A percentile compares a stretch with the other conserved stretches of the same genome.
Conservation (phyloP, 257 asterid species). For the Solanum paucissectum region DNA sequence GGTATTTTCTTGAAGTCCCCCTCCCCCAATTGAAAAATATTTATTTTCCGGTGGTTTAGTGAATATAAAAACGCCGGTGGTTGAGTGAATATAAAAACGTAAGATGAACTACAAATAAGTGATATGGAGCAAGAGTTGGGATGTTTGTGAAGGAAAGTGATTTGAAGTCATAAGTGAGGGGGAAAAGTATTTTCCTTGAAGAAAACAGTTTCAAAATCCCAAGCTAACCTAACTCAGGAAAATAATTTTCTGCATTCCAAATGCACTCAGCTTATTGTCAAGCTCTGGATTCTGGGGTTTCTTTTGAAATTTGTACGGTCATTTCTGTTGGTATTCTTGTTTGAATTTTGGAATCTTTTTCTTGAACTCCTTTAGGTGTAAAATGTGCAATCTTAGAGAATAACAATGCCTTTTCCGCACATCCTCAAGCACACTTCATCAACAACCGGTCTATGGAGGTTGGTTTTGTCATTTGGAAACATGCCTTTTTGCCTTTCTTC, state of each 20-base stretch:
- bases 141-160: too few species aligned
- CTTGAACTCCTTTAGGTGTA: constrained; percentile 33
- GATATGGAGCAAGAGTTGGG: too few species aligned
- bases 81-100: too few species aligned
- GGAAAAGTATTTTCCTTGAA: background rate
- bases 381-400: constrained; percentile 83
- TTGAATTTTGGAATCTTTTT: background rate
- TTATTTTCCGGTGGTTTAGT: too few species aligned
- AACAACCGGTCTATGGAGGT: constrained; percentile 97
- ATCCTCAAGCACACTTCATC: constrained; percentile 96
- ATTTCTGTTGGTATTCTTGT: background rate
- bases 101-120: too few species aligned
- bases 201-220: background rate
- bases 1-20: constrained; percentile 18
- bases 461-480: background rate
- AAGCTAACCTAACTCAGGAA: background rate
- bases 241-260: background rate
- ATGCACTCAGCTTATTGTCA: background rate
- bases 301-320: background rate
- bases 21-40: too few species aligned
- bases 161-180: background rate
- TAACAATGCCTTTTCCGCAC: constrained; percentile 46
- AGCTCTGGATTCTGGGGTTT: background rate
- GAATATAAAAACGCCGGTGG: too few species aligned
- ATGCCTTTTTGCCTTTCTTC: background rate